phyloP scores from a whole-genome alignment of 176 grass and related monocot genomes.

The Carex scoparia region DNA sequence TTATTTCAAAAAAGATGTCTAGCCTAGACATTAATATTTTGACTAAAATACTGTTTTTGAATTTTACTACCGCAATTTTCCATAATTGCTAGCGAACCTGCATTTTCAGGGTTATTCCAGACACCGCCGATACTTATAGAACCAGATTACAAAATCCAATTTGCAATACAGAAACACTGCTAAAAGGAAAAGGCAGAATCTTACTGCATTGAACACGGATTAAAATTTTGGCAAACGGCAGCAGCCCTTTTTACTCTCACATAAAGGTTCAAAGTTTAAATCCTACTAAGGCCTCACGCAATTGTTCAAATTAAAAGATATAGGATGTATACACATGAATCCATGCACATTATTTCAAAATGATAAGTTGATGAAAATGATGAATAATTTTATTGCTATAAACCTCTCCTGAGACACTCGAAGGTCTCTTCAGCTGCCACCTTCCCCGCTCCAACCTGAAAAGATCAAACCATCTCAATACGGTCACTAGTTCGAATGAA shows the following conservation, averaged over 20 bases:
- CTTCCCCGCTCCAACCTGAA: conserved; percentile 72
- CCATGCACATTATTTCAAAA: neutral
- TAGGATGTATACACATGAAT: neutral
- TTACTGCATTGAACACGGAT: neutral
- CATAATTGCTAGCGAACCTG: neutral
- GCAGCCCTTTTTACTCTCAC: neutral
- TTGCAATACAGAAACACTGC: neutral
- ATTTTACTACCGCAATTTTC: neutral
- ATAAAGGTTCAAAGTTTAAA: neutral
- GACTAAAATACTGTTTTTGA: neutral
- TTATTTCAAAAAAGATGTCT: neutral
- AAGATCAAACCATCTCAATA: neutral
- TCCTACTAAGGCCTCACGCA: neutral
- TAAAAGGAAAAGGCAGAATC: neutral
- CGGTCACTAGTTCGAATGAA: neutral
- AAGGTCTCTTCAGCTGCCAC: conserved; percentile 74
- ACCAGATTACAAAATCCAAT: neutral
- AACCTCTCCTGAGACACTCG: conserved; percentile 58
- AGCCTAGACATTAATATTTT: neutral
- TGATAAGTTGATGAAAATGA: neutral
- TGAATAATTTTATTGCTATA: neutral
- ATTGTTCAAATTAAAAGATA: neutral
- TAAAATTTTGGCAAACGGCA: neutral
- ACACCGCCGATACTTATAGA: neutral
- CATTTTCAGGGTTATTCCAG: neutral